Evolutionary conservation across 176 grass and related monocot species (phyloP).

Genomic region (Avena eriantha): DNA sequence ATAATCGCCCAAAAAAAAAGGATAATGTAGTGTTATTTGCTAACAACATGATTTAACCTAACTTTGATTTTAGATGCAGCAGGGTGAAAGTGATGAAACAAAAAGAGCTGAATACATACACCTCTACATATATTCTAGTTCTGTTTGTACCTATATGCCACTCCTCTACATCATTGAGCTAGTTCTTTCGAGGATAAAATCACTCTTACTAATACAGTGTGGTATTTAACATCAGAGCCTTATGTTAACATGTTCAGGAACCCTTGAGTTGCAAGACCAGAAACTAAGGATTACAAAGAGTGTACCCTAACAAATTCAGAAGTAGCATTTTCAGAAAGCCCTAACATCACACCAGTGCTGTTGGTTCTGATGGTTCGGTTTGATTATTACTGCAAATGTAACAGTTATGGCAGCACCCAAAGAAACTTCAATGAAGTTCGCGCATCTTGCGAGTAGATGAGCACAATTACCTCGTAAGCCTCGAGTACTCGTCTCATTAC

Average conservation of each 20-base stretch:
- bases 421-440: not conserved
- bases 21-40: not conserved
- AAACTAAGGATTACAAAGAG: not conserved
- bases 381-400: not conserved
- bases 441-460: not conserved
- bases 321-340: not conserved
- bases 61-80: not conserved
- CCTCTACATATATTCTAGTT: not conserved
- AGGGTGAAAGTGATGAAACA: not conserved
- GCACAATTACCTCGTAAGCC: constrained; percentile 55
- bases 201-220: not conserved
- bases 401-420: constrained; percentile 1
- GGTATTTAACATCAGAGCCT: not conserved
- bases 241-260: not conserved
- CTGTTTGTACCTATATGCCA: not conserved
- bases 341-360: not conserved
- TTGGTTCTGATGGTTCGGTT: not conserved
- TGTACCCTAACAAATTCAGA: not conserved
- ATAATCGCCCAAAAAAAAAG: not conserved
- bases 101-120: constrained; percentile 10
- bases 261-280: not conserved
- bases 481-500: constrained; percentile 58
- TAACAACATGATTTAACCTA: not conserved
- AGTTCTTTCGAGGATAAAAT: not conserved
- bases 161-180: not conserved